phyloP scores from a whole-genome alignment of 768 basidiomycete genomes.

The Psilocybe tampanensis region DNA sequence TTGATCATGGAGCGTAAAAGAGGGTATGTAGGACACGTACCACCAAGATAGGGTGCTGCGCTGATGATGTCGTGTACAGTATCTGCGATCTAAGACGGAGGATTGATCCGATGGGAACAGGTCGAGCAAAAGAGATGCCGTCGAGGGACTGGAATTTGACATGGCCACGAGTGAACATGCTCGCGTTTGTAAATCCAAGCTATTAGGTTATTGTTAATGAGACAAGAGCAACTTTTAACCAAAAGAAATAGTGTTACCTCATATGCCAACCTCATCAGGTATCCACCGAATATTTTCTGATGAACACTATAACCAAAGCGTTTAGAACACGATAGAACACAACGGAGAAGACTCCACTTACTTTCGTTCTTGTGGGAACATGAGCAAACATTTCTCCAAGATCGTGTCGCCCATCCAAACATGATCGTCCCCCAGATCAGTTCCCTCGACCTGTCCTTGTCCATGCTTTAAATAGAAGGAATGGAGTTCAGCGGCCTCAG shows the following conservation, averaged over 20 bases:
- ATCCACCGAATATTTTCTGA: slow-evolving; percentile 83
- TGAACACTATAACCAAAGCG: slow-evolving; percentile 56
- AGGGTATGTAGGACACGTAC: slow-evolving; percentile 42
- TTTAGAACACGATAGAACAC: not conserved
- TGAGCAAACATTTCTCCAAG: slow-evolving; percentile 69
- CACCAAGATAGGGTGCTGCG: slow-evolving; percentile 55
- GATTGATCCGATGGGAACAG: slow-evolving; percentile 85
- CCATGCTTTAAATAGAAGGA: slow-evolving; percentile 65
- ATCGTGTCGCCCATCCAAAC: slow-evolving; percentile 79
- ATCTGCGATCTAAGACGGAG: slow-evolving; percentile 73
- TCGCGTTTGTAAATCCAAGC: slow-evolving; percentile 76
- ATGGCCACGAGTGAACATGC: slow-evolving; percentile 65
- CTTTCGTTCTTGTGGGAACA: slow-evolving; percentile 90
- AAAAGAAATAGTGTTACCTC: slow-evolving; percentile 45
- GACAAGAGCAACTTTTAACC: not conserved
- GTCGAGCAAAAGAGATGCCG: slow-evolving; percentile 75
- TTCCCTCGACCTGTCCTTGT: slow-evolving; percentile 24
- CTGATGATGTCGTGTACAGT: slow-evolving; percentile 56
- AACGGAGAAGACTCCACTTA: slow-evolving; percentile 33
- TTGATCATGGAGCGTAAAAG: not conserved
- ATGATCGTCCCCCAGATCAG: slow-evolving; percentile 36
- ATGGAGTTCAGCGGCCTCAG: slow-evolving; percentile 71
- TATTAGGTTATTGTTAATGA: slow-evolving; percentile 25
- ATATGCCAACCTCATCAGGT: slow-evolving; percentile 67
- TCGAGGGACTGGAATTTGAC: slow-evolving; percentile 80